A percentile compares a stretch with the other conserved stretches of the same genome.
Conservation (phyloP, 768 basidiomycete species). For the Lactarius quietus region DNA sequence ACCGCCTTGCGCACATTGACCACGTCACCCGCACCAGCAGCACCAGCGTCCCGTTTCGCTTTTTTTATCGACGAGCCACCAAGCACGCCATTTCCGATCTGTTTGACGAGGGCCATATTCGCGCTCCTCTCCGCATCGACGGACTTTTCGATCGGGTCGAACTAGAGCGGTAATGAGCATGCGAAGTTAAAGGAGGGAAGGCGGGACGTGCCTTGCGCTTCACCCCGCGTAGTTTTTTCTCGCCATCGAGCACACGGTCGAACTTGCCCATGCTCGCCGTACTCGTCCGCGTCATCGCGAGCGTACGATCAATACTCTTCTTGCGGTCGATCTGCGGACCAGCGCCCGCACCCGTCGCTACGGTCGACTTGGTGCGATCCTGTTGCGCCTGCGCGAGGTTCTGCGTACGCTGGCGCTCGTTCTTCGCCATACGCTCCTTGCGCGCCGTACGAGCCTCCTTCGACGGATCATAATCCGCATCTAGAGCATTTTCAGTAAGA, state of each 20-base stretch:
- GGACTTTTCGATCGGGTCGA: slow-evolving; percentile 75
- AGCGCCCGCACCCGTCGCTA: neutral
- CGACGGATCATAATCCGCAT: slow-evolving; percentile 75
- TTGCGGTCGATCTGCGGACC: slow-evolving; percentile 54
- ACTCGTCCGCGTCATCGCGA: slow-evolving; percentile 72
- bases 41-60: neutral
- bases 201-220: slow-evolving; percentile 74
- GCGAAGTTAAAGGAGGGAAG: neutral
- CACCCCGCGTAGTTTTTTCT: slow-evolving; percentile 80
- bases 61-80: slow-evolving; percentile 12
- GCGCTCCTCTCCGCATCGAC: slow-evolving; percentile 63
- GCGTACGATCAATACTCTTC: slow-evolving; percentile 66
- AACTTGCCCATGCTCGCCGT: slow-evolving; percentile 97
- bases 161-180: slow-evolving; percentile 46
- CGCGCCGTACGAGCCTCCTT: slow-evolving; percentile 74
- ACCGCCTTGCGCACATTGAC: slow-evolving; percentile 28
- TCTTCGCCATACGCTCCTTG: slow-evolving; percentile 79
- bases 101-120: slow-evolving; percentile 71
- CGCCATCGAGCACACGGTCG: slow-evolving; percentile 85
- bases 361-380: no score
- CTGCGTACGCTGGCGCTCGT: slow-evolving; percentile 68
- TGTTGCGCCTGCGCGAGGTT: slow-evolving; percentile 63
- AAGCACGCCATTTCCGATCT: slow-evolving; percentile 44
- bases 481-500: no score
- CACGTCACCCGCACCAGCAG: slow-evolving; percentile 11